Conservation (phyloP, 2,329 filamentous ascomycete species). For the Penicillium nordicum region DNA sequence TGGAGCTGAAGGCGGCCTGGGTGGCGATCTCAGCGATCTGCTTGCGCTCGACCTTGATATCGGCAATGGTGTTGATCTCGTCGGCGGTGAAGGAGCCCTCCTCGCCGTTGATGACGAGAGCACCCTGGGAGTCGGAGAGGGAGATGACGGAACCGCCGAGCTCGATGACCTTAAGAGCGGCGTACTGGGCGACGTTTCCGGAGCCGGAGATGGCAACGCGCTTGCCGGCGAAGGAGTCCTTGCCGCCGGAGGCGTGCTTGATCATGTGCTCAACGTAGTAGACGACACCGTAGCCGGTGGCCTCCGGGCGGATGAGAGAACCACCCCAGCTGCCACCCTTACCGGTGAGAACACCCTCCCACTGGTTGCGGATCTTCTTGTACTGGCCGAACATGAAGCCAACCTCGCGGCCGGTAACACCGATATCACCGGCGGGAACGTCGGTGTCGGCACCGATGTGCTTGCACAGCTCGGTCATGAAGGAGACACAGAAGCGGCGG, state of each 20-base stretch:
- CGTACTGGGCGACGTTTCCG: slow-evolving; percentile 97
- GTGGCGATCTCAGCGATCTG: slow-evolving; percentile 69
- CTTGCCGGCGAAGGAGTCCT: slow-evolving; percentile 84
- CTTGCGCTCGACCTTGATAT: slow-evolving; percentile 83
- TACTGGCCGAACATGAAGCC: slow-evolving; percentile 95
- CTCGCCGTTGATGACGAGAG: slow-evolving; percentile 70
- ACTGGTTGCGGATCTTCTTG: slow-evolving; percentile 80
- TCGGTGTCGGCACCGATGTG: slow-evolving; percentile 97
- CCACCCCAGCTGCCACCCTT: slow-evolving; percentile 95
- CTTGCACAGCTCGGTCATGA: slow-evolving; percentile 93
- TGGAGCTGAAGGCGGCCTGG: slow-evolving; percentile 53
- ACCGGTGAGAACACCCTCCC: slow-evolving; percentile 93
- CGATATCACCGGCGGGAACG: slow-evolving; percentile 95
- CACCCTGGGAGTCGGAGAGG: slow-evolving; percentile 86
- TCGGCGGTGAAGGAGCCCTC: slow-evolving; percentile 70
- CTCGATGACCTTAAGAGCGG: slow-evolving; percentile 92
- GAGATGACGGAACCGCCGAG: slow-evolving; percentile 90
- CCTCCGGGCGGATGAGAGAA: slow-evolving; percentile 89
- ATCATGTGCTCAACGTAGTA: slow-evolving; percentile 99
- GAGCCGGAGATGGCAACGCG: slow-evolving; percentile 93
- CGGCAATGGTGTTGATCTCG: slow-evolving; percentile 73
- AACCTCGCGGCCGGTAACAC: slow-evolving; percentile 86
- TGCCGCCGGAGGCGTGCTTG: slow-evolving; percentile 71
- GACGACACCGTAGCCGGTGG: slow-evolving; percentile 92
- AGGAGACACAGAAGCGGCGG: slow-evolving; percentile 90